Evolutionary conservation across 495 filamentous ascomycete genomes (phyloP), one percentile per base, ranked within the genome.

Genomic region (Thermothielavioides terrestris): DNA sequence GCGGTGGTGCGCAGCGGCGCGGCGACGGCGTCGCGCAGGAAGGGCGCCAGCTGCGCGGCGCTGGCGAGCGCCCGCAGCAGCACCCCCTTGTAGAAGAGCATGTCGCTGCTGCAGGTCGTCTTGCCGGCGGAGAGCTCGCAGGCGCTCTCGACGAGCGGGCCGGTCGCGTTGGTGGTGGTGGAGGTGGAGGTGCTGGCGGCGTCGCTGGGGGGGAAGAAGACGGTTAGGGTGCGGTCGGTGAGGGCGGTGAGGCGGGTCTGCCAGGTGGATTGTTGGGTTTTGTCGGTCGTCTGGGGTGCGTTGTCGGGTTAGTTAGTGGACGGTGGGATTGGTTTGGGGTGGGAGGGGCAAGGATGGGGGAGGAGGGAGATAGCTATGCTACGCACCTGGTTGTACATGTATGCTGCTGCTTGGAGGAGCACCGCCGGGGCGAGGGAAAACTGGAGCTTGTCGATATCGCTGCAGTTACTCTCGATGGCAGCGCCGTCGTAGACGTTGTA

Each of bases 11-110:
- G 69, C 9, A 91, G 68, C 36, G 77, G 70, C 0, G 76, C 73
- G 59, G 86, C 74, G 43, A 91, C 72, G 34, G 57, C 66, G 7
- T 70, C 67, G n/a, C 68, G 66, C 6, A 77, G 82, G 57, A 78
- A 81, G 0, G 87, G 85, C 0, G 82, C 84, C 42, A 88, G 65
- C 58, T 85, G 80, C 6, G 82, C 80, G 25, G 79, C 75, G 20
- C 73, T 69, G 20, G 77, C 75, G 75, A 92, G 77, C 82, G 84
- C 88, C 30, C 86, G 83, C 20, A 85, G 67, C 6, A 87, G 64
- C 64, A 86, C 88, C 15, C 83, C 85, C 64, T 89, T 90, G 80
- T 88, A 90, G 35, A 78, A 81, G 31, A 78, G 68, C 67, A 87
- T 84, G 55, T 88, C 83, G 11, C 77, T 73, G 58, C 83, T 79